Evolutionary conservation across 495 filamentous ascomycete genomes (phyloP), one percentile per base, ranked within the genome.

Genomic region (Massariosphaeria phaeospora): DNA sequence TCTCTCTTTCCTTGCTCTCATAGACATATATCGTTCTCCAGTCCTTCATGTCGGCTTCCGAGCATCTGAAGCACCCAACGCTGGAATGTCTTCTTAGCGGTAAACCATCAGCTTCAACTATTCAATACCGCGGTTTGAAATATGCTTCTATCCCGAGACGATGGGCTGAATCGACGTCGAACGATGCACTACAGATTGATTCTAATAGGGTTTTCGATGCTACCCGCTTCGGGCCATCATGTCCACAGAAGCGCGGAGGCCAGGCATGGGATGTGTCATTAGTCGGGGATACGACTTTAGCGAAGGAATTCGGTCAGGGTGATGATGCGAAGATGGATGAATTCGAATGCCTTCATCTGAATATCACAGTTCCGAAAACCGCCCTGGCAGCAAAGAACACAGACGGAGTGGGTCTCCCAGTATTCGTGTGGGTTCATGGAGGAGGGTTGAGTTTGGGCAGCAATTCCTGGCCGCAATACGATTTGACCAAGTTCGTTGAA

Each of bases 401-500:
- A 27, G 9, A 51, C 15, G 10, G 17, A 34, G 48, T 10, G 26
- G 50, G 29, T 20, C 10, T 59, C 7, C 50, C 48, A 17, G 56
- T 53, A 12, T 42, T 59, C 20, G 27, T 44, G 12, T 59, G 48
- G 48, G 36, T 54, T 1, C 51, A 62, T 25, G 51, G 59, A 12
- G 59, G 59, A 17, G 59, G 36, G 1, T 24, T 62, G 12, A 25
- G 36, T 35, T 47, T 56, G 36, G 59, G 59, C n/a, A 41, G 21
- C 8, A 62, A 52, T 20, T 52, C 52, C 40, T 62, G 59, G 59
- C 59, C 59, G 27, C 59, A 62, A 24, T 62, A 57, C 40, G 40
- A 46, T 25, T 38, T 56, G 12, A 18, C 8, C n/a, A 5, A 9
- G 9, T 42, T 62, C 31, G 47, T 62, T 12, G 45, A 2, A 12